Percentiles rank a stretch among this genome's conserved stretches.
phyloP scores from a whole-genome alignment of 768 basidiomycete genomes.

The Auricularia heimuer region DNA sequence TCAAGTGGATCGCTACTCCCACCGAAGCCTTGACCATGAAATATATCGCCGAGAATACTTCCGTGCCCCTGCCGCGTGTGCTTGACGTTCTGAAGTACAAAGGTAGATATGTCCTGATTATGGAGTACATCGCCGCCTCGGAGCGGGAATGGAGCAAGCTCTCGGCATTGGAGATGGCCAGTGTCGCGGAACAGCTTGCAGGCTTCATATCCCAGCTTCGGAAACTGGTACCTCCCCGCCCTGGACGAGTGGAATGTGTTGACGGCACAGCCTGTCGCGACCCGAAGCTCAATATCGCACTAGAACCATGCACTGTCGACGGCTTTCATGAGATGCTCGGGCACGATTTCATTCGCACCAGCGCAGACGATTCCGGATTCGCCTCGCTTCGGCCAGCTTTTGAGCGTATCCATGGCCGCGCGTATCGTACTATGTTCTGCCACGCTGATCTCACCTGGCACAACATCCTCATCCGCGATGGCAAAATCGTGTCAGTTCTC shows the following conservation, averaged over 20 bases:
- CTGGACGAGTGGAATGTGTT: conserved; percentile 6
- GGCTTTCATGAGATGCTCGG: neutral
- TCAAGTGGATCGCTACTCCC: neutral
- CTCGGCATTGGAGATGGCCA: neutral
- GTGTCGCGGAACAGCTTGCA: neutral
- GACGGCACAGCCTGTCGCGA: conserved; percentile 13
- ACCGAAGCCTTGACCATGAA: conserved; percentile 15
- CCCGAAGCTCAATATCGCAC: conserved; percentile 18
- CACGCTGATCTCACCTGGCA: conserved; percentile 16
- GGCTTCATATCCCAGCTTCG: conserved; percentile 10
- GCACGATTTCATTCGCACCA: neutral
- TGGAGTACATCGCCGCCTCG: conserved; percentile 14
- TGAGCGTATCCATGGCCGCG: neutral
- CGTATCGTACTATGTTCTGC: conserved; percentile 10
- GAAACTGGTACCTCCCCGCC: conserved; percentile 9
- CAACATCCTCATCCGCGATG: conserved; percentile 16
- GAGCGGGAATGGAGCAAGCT: neutral
- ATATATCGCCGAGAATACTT: conserved; percentile 16
- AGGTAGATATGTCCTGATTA: conserved; percentile 8
- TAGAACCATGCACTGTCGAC: neutral
- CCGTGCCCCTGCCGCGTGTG: conserved; percentile 17
- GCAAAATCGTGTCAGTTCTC: conserved; percentile 17
- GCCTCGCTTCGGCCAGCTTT: neutral
- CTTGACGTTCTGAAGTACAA: conserved; percentile 7
- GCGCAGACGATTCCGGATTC: neutral